Evolutionary conservation across 768 basidiomycete species (phyloP).

Genomic region (Roridomyces roridus): DNA sequence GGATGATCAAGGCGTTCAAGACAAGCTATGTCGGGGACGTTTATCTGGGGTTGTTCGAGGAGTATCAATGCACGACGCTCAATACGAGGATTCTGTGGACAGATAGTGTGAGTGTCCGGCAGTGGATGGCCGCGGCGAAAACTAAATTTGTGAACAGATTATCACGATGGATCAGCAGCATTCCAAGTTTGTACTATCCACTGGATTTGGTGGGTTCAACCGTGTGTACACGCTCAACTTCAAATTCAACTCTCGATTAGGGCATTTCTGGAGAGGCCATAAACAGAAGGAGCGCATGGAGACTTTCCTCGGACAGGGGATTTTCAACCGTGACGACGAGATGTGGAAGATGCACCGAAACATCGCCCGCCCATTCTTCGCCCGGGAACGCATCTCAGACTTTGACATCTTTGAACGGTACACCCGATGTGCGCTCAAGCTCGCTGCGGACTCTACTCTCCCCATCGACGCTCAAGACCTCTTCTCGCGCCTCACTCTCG

Average conservation of each 20-base stretch:
- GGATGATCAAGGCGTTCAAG: slow-evolving; percentile 59
- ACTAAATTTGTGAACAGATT: slow-evolving; percentile 46
- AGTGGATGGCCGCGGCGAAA: not conserved
- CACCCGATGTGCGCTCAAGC: slow-evolving; percentile 50
- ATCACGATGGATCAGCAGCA: slow-evolving; percentile 80
- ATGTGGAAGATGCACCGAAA: slow-evolving; percentile 76
- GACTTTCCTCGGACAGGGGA: slow-evolving; percentile 71
- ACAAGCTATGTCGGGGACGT: slow-evolving; percentile 67
- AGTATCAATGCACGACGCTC: slow-evolving; percentile 73
- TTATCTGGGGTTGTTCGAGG: slow-evolving; percentile 69
- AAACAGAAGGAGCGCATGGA: slow-evolving; percentile 70
- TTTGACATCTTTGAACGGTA: slow-evolving; percentile 72
- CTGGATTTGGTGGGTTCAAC: slow-evolving; percentile 52
- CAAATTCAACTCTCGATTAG: not conserved
- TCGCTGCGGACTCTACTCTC: slow-evolving; percentile 47
- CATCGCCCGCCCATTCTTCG: slow-evolving; percentile 76
- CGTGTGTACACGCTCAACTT: slow-evolving; percentile 11
- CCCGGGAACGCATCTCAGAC: slow-evolving; percentile 73
- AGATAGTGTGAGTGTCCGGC: slow-evolving; percentile 58
- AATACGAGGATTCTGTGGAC: slow-evolving; percentile 74
- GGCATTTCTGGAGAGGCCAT: slow-evolving; percentile 69
- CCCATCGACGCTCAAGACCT: slow-evolving; percentile 74
- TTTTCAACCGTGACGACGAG: slow-evolving; percentile 82
- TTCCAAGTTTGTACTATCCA: slow-evolving; percentile 65
- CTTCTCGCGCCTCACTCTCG: slow-evolving; percentile 70